A percentile compares a stretch with the other conserved stretches of the same genome.
These are phyloP conservation scores for Candida glucosophila DNA, from an alignment of 1,139 yeast genomes.

Conservation along the genomic window DNA sequence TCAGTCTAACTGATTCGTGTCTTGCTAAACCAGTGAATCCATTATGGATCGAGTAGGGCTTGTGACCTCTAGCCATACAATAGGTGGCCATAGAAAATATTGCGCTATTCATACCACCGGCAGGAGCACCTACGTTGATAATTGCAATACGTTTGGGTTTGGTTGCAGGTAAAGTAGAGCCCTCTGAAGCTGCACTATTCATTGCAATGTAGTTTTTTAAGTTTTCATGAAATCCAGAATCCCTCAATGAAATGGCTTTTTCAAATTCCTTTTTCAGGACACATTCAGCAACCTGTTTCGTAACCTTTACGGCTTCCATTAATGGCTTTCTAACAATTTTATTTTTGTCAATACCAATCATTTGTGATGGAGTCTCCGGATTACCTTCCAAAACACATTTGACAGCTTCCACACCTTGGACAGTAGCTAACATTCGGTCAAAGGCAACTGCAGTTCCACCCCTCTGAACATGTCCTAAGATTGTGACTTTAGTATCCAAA, in stretches of 20 bases:
- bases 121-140: slow-evolving; percentile 76
- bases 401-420: slow-evolving; percentile 82
- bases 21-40: slow-evolving; percentile 74
- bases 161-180: slow-evolving; percentile 45
- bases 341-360: slow-evolving; percentile 68
- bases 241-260: slow-evolving; percentile 59
- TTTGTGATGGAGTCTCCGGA: slow-evolving; percentile 70
- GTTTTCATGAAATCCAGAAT: slow-evolving; percentile 63
- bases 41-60: slow-evolving; percentile 62
- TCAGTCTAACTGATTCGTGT: slow-evolving; percentile 57
- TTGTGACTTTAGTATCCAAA: slow-evolving; percentile 70
- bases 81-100: slow-evolving; percentile 71
- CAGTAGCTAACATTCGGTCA: slow-evolving; percentile 66
- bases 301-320: slow-evolving; percentile 63
- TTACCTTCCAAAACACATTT: slow-evolving; percentile 63
- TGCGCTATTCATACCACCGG: slow-evolving; percentile 75
- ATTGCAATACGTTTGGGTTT: slow-evolving; percentile 61
- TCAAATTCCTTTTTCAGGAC: slow-evolving; percentile 54
- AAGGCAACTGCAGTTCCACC: slow-evolving; percentile 83
- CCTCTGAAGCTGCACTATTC: slow-evolving; percentile 56
- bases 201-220: slow-evolving; percentile 51
- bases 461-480: slow-evolving; percentile 77
- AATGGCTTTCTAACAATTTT: slow-evolving; percentile 61
- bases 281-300: slow-evolving; percentile 64
- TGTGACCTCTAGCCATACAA: slow-evolving; percentile 70